These are phyloP conservation scores for Maudiozyma saulgeensis DNA, from an alignment of 805 yeast species.

Conservation along the genomic window DNA sequence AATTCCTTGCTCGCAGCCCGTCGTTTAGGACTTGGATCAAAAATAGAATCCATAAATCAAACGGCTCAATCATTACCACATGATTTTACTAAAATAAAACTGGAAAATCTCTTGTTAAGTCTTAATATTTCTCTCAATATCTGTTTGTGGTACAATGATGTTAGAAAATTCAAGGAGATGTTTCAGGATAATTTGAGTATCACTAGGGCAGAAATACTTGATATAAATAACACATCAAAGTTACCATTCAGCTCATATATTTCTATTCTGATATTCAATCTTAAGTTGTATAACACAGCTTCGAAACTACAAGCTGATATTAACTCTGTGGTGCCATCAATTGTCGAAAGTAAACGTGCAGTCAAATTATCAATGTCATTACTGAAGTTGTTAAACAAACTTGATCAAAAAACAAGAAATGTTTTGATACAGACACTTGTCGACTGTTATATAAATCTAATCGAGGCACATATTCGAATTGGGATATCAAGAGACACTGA, in stretches of 20 bases:
- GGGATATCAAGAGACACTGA: constrained; percentile 54
- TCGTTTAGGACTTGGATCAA: constrained; percentile 7
- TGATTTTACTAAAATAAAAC: constrained; percentile 4
- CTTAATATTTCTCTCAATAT: constrained; percentile 6
- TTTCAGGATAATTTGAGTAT: constrained; percentile 12
- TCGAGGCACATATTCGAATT: constrained; percentile 34
- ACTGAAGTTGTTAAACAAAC: constrained; percentile 31
- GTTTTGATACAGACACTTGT: constrained; percentile 30
- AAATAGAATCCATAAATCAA: background rate
- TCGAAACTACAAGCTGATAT: constrained; percentile 14
- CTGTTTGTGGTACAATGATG: constrained; percentile 10
- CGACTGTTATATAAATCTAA: constrained; percentile 32
- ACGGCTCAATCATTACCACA: background rate
- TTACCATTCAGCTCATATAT: constrained; percentile 16
- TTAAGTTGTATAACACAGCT: constrained; percentile 12
- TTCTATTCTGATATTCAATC: constrained; percentile 24
- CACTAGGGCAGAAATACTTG: constrained; percentile 16
- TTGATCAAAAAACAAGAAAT: constrained; percentile 29
- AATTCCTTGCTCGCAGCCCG: constrained; percentile 10
- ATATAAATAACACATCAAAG: constrained; percentile 16
- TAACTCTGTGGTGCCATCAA: constrained; percentile 15
- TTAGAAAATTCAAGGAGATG: constrained; percentile 9
- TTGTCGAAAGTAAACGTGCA: constrained; percentile 37
- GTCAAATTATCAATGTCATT: constrained; percentile 46
- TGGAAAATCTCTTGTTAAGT: constrained; percentile 9